Percentiles rank a stretch among this genome's conserved stretches.
These are phyloP conservation scores for Phyllosticta citribraziliensis DNA, from an alignment of 2,329 filamentous ascomycete species.

Conservation along the genomic window DNA sequence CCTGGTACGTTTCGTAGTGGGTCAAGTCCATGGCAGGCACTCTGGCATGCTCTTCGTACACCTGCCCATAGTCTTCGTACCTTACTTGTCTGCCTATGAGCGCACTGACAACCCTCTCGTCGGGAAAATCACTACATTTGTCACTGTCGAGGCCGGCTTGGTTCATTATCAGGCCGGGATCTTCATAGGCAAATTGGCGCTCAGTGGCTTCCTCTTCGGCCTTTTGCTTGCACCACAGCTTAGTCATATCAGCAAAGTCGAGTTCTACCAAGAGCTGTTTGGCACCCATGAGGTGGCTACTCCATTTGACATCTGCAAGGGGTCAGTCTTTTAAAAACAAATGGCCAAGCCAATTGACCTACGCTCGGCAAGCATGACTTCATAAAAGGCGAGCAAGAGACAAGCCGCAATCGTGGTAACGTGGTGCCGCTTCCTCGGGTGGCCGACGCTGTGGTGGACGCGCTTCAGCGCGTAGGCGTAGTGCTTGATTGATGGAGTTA, in stretches of 20 bases:
- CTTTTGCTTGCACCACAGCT: slow-evolving; percentile 58
- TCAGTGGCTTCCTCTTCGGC: slow-evolving; percentile 35
- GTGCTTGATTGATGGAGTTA: slow-evolving; percentile 78
- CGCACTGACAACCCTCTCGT: slow-evolving; percentile 46
- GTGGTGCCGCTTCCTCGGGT: slow-evolving; percentile 57
- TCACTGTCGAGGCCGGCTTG: slow-evolving; percentile 21
- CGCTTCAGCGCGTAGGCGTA: slow-evolving; percentile 78
- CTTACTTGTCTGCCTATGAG: slow-evolving; percentile 48
- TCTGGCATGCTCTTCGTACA: slow-evolving; percentile 28
- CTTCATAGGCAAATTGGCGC: slow-evolving; percentile 22
- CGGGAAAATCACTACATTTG: slow-evolving; percentile 14
- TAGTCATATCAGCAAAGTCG: slow-evolving; percentile 64
- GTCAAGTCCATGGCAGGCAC: slow-evolving; percentile 51
- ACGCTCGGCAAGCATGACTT: slow-evolving; percentile 83
- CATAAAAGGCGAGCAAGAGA: slow-evolving; percentile 79
- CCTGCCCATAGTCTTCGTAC: slow-evolving; percentile 48
- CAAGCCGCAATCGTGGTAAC: slow-evolving; percentile 81
- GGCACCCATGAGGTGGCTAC: slow-evolving; percentile 78
- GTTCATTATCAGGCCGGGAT: slow-evolving; percentile 23
- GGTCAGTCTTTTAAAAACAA: neutral
- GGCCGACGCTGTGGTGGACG: slow-evolving; percentile 64
- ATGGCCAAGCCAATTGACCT: neutral
- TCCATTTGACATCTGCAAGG: slow-evolving; percentile 70
- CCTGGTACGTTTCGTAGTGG: slow-evolving; percentile 69
- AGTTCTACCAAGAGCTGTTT: slow-evolving; percentile 75